phyloP scores from a whole-genome alignment of 202 grass and related monocot species.

The Carex sylvatica region DNA sequence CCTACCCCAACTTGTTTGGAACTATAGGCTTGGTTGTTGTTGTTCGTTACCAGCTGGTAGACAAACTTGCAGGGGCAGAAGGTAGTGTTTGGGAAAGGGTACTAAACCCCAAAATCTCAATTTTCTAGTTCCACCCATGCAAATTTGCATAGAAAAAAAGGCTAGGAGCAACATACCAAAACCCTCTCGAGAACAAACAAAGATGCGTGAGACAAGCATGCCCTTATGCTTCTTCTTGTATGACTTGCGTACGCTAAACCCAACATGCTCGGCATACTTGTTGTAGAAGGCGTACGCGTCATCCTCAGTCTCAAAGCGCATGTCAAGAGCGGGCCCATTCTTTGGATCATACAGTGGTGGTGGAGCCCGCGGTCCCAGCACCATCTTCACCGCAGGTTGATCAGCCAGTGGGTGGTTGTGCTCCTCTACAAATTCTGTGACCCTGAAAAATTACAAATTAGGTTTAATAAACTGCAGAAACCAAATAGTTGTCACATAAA shows the following conservation, averaged over 20 bases:
- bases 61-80: background rate
- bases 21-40: too few relatives aligned
- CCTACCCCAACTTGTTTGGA: too few relatives aligned
- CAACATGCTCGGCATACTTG: conserved; percentile 63
- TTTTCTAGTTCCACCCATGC: too few relatives aligned
- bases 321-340: conserved; percentile 48
- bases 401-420: conserved; percentile 66
- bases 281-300: conserved; percentile 78
- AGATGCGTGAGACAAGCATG: conserved; percentile 56
- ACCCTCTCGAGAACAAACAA: conserved; percentile 80
- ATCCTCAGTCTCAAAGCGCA: conserved; percentile 72
- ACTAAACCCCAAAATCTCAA: too few relatives aligned
- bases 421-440: conserved; percentile 54
- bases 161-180: conserved; percentile 36
- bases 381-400: conserved; percentile 43
- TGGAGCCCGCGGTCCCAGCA: conserved; percentile 39
- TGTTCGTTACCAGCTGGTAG: background rate
- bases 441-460: conserved; percentile 37
- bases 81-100: too few relatives aligned
- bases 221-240: conserved; percentile 77
- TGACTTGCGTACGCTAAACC: conserved; percentile 72
- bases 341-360: conserved; percentile 52
- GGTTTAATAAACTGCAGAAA: conserved; percentile 17
- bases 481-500: background rate
- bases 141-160: background rate